Base-by-base conservation (phyloP, 2,329 filamentous ascomycete genomes). In the Ceratocystis harringtonii region DNA sequence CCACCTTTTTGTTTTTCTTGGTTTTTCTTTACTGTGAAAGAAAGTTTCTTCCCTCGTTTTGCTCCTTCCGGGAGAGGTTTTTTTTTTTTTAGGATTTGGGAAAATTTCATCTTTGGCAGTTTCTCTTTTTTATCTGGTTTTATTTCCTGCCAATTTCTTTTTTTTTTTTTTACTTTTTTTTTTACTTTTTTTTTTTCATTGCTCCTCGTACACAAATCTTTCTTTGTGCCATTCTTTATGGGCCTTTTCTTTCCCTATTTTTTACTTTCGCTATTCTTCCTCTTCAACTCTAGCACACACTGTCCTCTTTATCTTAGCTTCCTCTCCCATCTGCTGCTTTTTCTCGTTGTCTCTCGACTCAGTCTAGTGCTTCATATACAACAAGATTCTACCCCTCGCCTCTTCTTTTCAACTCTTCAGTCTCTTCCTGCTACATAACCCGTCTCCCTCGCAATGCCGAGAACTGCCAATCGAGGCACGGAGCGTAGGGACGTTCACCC, bases 1-100 rank as follows among this genome's bases (percentile, higher is more conserved):
- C 45, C 32, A 61, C 50, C 15, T 19, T 36, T 36, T 36, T 58
- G 28, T 50, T 66, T 64, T 64, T 58, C 30, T 62, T 36, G 32
- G 28, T 32, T 57, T 60, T 58, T 36, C 61, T 58, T 65, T 19
- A 32, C 65, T 62, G 62, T 58, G 36, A 19, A 32, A 25, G 30
- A 15, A 48, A 44, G n/a, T 55, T 64, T 64, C 64, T 52, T 55
- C 19, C 28, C 52, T 64, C 25, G 57, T 63, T 68, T 43, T 63
- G 65, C 48, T 28, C 55, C 50, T 64, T 57, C 32, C 30, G 55
- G 28, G 30, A 65, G 50, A 32, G n/a, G 61, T 36, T 65, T 61
- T 63, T 67, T 67, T 67, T 61, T 63, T 22, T 15, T 61, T 25
- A 45, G n/a, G 50, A 55, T 55, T 55, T 15, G n/a, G 50, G 22